Evolutionary conservation across 2,329 filamentous ascomycete genomes (phyloP).

Genomic region (Mariannaea sp.): DNA sequence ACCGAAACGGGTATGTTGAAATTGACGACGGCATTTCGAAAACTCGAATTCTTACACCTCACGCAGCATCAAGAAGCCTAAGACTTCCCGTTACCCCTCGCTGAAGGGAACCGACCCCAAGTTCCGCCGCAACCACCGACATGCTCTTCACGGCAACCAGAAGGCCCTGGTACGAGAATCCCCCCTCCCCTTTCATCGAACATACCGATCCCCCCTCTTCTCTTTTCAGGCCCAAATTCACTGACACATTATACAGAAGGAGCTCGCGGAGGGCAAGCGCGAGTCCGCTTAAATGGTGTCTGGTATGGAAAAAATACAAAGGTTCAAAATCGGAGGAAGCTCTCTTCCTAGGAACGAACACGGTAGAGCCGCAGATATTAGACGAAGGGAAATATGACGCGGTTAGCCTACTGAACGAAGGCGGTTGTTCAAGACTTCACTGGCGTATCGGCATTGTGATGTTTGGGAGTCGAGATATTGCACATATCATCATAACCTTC

Average conservation of each 20-base stretch:
- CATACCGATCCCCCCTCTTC: constrained; percentile 4
- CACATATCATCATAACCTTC: constrained; percentile 14
- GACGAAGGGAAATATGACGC: constrained; percentile 34
- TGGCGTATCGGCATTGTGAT: constrained; percentile 27
- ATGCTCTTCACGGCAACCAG: constrained; percentile 98
- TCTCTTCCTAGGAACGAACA: constrained; percentile 30
- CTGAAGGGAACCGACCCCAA: constrained; percentile 99
- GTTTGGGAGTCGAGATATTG: constrained; percentile 28
- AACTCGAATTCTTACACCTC: constrained; percentile 25
- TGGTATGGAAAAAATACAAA: constrained; percentile 23
- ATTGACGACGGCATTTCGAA: background rate
- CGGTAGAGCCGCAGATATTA: constrained; percentile 34
- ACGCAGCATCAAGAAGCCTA: constrained; percentile 99
- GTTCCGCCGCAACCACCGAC: constrained; percentile 99
- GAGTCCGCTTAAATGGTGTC: constrained; percentile 72
- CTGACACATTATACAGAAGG: constrained; percentile 72
- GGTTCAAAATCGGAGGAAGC: constrained; percentile 33
- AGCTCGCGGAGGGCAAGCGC: constrained; percentile 94
- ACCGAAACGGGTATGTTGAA: constrained; percentile 90
- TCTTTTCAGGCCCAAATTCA: background rate
- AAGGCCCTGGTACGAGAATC: constrained; percentile 96
- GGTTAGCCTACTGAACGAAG: constrained; percentile 28
- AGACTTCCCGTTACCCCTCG: constrained; percentile 98
- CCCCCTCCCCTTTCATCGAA: constrained; percentile 14
- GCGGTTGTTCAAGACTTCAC: constrained; percentile 23